Evolutionary conservation across 2,329 filamentous ascomycete species (phyloP), one percentile per base, ranked within the genome.

Genomic region (Colletotrichum plurivorum): DNA sequence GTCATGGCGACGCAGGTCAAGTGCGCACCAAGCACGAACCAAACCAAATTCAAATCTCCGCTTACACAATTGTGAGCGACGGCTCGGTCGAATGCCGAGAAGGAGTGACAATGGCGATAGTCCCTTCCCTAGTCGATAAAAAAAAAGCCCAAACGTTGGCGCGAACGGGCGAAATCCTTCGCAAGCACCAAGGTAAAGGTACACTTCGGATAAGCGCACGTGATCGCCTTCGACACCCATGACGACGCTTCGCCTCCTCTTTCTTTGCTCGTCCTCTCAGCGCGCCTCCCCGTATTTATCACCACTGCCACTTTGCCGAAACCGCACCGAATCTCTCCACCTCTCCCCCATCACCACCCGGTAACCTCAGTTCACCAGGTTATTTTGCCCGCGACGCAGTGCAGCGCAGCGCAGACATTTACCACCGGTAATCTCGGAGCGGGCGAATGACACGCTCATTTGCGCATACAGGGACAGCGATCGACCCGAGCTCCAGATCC

Each of bases 241-340:
- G 49, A 27, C 39, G 41, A 22, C 45, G 31, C 31, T 36, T 36
- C 4, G 36, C n/a, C 41, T 52, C 25, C 52, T 55, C 20, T 52
- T 46, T n/a, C 39, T 25, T 25, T 27, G n/a, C 41, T 16, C 41
- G 41, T 43, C 41, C 2, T 6, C 41, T 15, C 5, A n/a, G 41
- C 41, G 41, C 41, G 41, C 31, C 31, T 67, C 36, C 22, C 64
- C 36, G n/a, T 46, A 62, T 54, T 62, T 62, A 51, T 60, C 57
- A 60, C 57, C 61, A 48, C 55, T 31, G 22, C 46, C 20, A 13
- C 27, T 53, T 65, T 67, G 67, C 67, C 67, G 67, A 69, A 67
- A 67, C 62, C 67, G 67, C 67, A 16, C 67, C 67, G 67, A 67
- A 15, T 56, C 51, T 52, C 60, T 54, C 54, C 55, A 52, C 63